Evolutionary conservation across 768 basidiomycete genomes (phyloP).

Genomic region (Rubroboletus satanas): DNA sequence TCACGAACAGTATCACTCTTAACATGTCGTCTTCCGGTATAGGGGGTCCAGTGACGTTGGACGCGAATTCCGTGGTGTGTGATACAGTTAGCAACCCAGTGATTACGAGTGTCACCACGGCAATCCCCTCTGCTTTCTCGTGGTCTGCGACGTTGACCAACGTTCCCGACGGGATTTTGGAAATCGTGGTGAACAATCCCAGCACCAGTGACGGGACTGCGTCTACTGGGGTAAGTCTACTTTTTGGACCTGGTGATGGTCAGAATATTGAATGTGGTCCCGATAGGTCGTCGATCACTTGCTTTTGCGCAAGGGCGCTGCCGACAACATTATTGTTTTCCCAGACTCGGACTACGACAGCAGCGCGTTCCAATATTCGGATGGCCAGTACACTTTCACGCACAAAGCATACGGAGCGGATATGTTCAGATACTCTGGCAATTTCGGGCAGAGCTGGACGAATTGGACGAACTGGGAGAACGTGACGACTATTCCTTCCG

Average conservation of each 20-base stretch:
- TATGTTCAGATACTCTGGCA: slow-evolving; percentile 79
- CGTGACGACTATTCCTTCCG: slow-evolving; percentile 56
- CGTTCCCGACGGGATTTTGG: slow-evolving; percentile 80
- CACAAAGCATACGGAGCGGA: slow-evolving; percentile 88
- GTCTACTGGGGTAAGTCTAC: slow-evolving; percentile 52
- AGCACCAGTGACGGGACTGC: slow-evolving; percentile 37
- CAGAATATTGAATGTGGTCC: slow-evolving; percentile 3
- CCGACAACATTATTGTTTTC: slow-evolving; percentile 83
- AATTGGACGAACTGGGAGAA: slow-evolving; percentile 78
- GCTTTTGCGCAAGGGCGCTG: slow-evolving; percentile 72
- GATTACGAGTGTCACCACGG: slow-evolving; percentile 49
- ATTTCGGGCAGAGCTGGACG: slow-evolving; percentile 85
- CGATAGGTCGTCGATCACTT: slow-evolving; percentile 67
- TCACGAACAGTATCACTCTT: slow-evolving; percentile 61
- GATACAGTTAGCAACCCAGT: slow-evolving; percentile 44
- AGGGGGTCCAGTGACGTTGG: slow-evolving; percentile 53
- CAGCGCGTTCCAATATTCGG: slow-evolving; percentile 50
- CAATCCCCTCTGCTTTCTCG: slow-evolving; percentile 55
- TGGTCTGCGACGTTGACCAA: slow-evolving; percentile 74
- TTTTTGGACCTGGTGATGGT: not conserved
- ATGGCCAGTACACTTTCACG: slow-evolving; percentile 68
- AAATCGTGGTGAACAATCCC: slow-evolving; percentile 63
- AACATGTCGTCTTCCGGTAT: slow-evolving; percentile 67
- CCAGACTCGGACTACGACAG: slow-evolving; percentile 75
- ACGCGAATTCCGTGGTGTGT: slow-evolving; percentile 44